These are phyloP conservation scores for Knufia petricola DNA, from an alignment of 2,329 filamentous ascomycete species.

Conservation along the genomic window DNA sequence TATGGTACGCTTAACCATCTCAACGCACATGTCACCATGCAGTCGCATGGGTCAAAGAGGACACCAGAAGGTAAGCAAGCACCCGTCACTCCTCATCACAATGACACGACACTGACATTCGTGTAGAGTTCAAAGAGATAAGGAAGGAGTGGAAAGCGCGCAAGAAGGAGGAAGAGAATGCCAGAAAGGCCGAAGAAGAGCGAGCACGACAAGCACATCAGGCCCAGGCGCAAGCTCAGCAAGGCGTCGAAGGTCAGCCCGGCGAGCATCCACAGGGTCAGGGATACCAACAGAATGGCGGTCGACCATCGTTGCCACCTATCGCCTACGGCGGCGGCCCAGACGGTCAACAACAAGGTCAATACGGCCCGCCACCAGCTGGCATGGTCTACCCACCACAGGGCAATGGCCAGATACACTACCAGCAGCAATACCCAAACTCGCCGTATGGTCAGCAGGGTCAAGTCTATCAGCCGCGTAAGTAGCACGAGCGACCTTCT, in stretches of 20 bases:
- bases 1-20: constrained; percentile 96
- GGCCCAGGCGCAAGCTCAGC: constrained; percentile 36
- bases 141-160: constrained; percentile 98
- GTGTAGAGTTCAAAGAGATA: constrained; percentile 92
- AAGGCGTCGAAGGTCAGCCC: constrained; percentile 37
- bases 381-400: constrained; percentile 38
- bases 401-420: constrained; percentile 39
- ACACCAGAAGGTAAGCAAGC: constrained; percentile 81
- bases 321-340: constrained; percentile 58
- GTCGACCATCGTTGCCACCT: constrained; percentile 60
- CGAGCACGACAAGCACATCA: constrained; percentile 51
- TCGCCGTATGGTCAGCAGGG: constrained; percentile 39
- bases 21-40: constrained; percentile 98
- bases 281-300: constrained; percentile 36
- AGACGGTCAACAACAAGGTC: constrained; percentile 45
- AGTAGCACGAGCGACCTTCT: constrained; percentile 27
- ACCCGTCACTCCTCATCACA: neutral
- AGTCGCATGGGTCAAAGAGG: constrained; percentile 86
- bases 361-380: constrained; percentile 47
- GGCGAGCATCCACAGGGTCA: constrained; percentile 37
- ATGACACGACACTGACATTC: constrained; percentile 11
- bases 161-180: constrained; percentile 95
- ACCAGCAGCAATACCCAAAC: constrained; percentile 40
- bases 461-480: constrained; percentile 43
- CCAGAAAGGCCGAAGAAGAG: constrained; percentile 84